Base-by-base conservation (phyloP, 169 alveolate genomes). In the Plasmodium gonderi region DNA sequence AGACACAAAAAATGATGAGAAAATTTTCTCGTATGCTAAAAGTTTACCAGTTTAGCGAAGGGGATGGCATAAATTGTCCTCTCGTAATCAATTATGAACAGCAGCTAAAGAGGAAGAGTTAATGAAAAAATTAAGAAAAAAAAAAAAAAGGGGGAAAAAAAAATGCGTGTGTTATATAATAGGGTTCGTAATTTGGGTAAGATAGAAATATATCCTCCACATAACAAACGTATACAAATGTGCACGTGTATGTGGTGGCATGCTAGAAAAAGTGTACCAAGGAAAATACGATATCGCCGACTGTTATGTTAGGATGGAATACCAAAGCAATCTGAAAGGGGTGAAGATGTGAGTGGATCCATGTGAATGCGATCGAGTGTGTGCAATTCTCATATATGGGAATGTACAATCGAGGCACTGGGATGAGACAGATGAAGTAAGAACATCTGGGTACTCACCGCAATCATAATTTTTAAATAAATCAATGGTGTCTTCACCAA, bases 1-100 rank as follows among this genome's bases (percentile, higher is more conserved):
- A 51, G 12, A n/a, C 31, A n/a, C 68, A 51, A 4, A 11, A 8
- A 1, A 20, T 51, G 29, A 3, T 51, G 68, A 11, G 68, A 51
- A 51, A 12, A 3, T 51, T 51, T 51, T 12, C n/a, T n/a, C n/a
- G 68, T n/a, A 51, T 17, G 68, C 3, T 5, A 6, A 29, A 51
- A 51, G n/a, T 17, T 85, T 85, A 85, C 92, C 51, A 85, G 79
- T 74, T 85, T 85, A n/a, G 72, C 68, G 29, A 85, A 72, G 69
- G 92, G 92, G 38, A 75, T 85, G 69, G 92, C 45, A 74, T 54
- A 72, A 26, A 85, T 8, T 14, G 87, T 85, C 64, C 65, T 45
- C 17, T 85, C 68, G 49, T 85, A 85, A 74, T 85, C 92, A 33
- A 85, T 85, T 26, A 75, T 33, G 31, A 85, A 40, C 45, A 85